A percentile compares a stretch with the other conserved stretches of the same genome.
phyloP scores from a whole-genome alignment of 371 early-diverging fungal genomes.

The Chytridiales sp. region DNA sequence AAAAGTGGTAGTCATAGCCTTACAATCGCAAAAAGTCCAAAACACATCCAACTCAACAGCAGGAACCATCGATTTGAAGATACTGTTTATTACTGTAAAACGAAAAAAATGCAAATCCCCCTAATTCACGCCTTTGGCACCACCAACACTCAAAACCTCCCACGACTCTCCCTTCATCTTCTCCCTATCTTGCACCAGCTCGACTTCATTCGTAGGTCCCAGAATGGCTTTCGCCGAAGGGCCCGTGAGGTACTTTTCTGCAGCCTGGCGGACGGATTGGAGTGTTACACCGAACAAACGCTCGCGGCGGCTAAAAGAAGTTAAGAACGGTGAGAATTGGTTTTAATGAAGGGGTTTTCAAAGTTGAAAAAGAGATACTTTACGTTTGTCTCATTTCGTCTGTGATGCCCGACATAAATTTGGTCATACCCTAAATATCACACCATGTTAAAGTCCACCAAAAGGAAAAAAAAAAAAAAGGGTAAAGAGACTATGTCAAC shows the following conservation, averaged over 20 bases:
- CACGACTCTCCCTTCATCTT: background rate
- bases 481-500: background rate
- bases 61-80: no score
- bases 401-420: slow-evolving; percentile 74
- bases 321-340: slow-evolving; percentile 1
- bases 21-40: no score
- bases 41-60: no score
- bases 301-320: slow-evolving; percentile 66
- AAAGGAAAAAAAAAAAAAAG: slow-evolving; percentile 1
- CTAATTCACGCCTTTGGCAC: no score
- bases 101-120: no score
- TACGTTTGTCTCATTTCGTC: slow-evolving; percentile 84
- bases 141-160: no score
- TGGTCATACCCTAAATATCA: slow-evolving; percentile 59
- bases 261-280: slow-evolving; percentile 70
- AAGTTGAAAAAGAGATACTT: slow-evolving; percentile 13
- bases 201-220: slow-evolving; percentile 19
- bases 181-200: background rate
- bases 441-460: background rate
- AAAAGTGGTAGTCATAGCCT: no score
- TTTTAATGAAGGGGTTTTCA: slow-evolving; percentile 1
- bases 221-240: slow-evolving; percentile 21
- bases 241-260: slow-evolving; percentile 60
- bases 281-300: slow-evolving; percentile 67
- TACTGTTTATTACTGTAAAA: no score